Conservation (phyloP, 2,329 filamentous ascomycete genomes). For the Aspergillus fumigatus region DNA sequence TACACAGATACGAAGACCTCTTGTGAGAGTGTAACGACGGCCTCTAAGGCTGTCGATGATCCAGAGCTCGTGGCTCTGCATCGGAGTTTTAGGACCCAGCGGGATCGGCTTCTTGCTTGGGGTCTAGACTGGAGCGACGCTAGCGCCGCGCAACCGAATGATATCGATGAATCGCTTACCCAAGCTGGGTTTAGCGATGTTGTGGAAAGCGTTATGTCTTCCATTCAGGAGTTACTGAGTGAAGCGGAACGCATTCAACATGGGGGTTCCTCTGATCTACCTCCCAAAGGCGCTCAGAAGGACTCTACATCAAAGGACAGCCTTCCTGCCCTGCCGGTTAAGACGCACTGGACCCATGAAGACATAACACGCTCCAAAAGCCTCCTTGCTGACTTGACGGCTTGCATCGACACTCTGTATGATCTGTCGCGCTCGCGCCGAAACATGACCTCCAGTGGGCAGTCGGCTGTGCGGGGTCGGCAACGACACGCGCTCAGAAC, state of each 20-base stretch:
- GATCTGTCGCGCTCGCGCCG: constrained; percentile 56
- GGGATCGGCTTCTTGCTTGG: constrained; percentile 61
- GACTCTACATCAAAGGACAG: constrained; percentile 27
- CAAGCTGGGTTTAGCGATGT: constrained; percentile 60
- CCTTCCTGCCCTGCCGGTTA: constrained; percentile 31
- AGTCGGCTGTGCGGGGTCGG: constrained; percentile 17
- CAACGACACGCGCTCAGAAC: constrained; percentile 24
- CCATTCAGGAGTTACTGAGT: constrained; percentile 59
- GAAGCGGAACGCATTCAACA: constrained; percentile 57
- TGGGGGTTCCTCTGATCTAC: constrained; percentile 35
- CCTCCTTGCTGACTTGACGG: constrained; percentile 57
- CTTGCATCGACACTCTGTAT: constrained; percentile 61
- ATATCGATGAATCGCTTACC: constrained; percentile 60
- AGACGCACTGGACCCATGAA: constrained; percentile 44
- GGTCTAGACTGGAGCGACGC: constrained; percentile 63
- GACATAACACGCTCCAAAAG: constrained; percentile 54
- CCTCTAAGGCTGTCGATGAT: constrained; percentile 45
- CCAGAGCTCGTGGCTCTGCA: constrained; percentile 55
- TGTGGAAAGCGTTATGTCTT: constrained; percentile 60
- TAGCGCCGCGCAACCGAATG: constrained; percentile 50
- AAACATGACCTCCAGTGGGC: constrained; percentile 32
- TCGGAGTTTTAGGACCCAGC: constrained; percentile 59
- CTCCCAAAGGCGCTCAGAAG: constrained; percentile 32
- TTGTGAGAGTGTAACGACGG: constrained; percentile 51
- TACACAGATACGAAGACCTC: constrained; percentile 62